Conservation (phyloP, 352 stramenopile species). For the Albugo candida region DNA sequence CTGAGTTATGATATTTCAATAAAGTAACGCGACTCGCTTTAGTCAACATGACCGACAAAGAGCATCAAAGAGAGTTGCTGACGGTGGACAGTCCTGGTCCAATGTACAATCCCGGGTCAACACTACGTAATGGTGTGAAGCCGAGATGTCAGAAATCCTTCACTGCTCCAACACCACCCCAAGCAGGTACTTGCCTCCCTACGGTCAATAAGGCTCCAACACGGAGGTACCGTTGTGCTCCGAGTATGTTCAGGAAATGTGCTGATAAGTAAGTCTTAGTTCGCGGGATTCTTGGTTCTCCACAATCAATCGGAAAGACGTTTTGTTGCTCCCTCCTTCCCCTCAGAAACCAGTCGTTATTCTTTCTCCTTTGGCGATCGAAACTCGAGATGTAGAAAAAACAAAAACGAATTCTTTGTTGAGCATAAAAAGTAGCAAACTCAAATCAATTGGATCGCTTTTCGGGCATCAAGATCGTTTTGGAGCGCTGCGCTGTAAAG, state of each 20-base stretch:
- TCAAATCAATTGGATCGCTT: slow-evolving; percentile 14
- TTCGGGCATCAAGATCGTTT: slow-evolving; percentile 68
- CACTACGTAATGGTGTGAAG: slow-evolving; percentile 13
- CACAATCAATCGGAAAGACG: slow-evolving; percentile 64
- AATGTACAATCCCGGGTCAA: slow-evolving; percentile 63
- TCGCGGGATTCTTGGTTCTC: slow-evolving; percentile 59
- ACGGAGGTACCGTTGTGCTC: not conserved
- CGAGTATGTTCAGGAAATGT: not conserved
- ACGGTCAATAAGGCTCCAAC: not conserved
- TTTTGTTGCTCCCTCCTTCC: slow-evolving; percentile 46
- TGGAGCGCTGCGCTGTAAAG: slow-evolving; percentile 14
- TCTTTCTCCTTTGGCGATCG: not conserved
- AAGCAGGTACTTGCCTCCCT: not conserved
- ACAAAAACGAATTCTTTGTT: not conserved
- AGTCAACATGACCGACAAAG: slow-evolving; percentile 45
- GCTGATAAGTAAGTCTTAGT: not conserved
- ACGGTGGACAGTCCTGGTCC: slow-evolving; percentile 51
- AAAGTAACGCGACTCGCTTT: not conserved
- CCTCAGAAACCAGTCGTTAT: slow-evolving; percentile 6
- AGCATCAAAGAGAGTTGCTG: slow-evolving; percentile 58
- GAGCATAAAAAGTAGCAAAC: slow-evolving; percentile 6
- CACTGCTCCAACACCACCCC: slow-evolving; percentile 19
- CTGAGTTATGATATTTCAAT: not conserved
- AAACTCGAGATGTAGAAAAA: not conserved
- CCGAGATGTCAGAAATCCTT: slow-evolving; percentile 26